phyloP scores from a whole-genome alignment of 768 basidiomycete genomes.

The Tulasnella sp. region DNA sequence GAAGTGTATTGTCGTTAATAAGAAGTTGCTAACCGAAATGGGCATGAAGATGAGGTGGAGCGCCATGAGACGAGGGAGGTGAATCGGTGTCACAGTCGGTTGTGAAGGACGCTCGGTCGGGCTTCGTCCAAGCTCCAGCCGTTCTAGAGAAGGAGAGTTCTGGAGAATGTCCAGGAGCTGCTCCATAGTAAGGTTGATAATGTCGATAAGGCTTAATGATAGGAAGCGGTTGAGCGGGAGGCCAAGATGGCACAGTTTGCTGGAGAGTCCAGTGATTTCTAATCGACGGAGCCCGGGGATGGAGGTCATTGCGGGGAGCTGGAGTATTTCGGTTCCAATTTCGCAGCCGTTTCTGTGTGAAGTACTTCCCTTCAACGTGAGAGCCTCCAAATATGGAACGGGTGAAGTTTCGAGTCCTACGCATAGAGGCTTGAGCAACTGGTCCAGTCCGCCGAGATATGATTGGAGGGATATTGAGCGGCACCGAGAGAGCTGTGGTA shows the following conservation, averaged over 20 bases:
- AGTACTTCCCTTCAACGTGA: background rate
- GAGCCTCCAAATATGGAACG: background rate
- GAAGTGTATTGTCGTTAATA: background rate
- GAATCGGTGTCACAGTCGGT: background rate
- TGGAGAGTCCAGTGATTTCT: background rate
- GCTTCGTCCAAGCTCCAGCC: background rate
- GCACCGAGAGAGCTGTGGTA: background rate
- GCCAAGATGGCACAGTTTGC: background rate
- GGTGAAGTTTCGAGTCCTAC: background rate
- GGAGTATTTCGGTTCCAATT: background rate
- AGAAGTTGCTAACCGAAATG: background rate
- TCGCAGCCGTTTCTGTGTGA: background rate
- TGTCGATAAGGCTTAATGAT: background rate
- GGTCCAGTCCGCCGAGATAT: background rate
- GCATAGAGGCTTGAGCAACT: background rate
- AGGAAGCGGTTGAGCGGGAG: background rate
- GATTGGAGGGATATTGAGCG: background rate
- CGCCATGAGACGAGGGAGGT: background rate
- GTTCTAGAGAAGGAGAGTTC: background rate
- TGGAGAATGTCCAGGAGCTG: background rate
- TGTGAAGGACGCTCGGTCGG: background rate
- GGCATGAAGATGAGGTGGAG: slow-evolving; percentile 3
- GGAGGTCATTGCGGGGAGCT: background rate
- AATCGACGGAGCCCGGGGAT: background rate
- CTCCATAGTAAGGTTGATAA: background rate